Evolutionary conservation across 441 rosid genomes (phyloP), one percentile per base, ranked within the genome.

Genomic region (Capsella rubella): DNA sequence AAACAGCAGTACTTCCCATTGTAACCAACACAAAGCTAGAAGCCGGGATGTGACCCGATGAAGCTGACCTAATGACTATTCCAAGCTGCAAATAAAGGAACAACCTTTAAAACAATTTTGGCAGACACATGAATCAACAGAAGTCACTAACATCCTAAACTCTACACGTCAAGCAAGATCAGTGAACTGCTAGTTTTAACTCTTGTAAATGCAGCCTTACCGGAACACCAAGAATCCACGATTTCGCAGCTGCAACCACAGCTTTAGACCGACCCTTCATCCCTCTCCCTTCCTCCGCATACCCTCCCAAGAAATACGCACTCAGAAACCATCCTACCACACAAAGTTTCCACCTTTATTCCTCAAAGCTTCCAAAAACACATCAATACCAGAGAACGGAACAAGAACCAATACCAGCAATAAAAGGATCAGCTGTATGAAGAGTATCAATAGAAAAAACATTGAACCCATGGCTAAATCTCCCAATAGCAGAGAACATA

Each of bases 291-390:
- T 95, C 97, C 62, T 87, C 95, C 1, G 83, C 86, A 78, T 88
- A 92, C 8, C 92, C 97, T 14, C 97, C 99, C 49, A 95, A 84
- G 84, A 95, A 92, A 83, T 92, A 92, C 37, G 97, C 97, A 75
- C 97, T 86, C 77, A 95, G 76, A 75, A 90, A 90, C 99, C 97
- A 95, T 66, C 99, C 97, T 92, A 63, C 62, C 43, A 63, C 73
- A 32, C 73, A 59, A 75, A 49, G 50, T 46, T 64, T 50, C 43
- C 3, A 40, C 64, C 4, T 55, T 25, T 65, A 61, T 5, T 28
- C 25, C 2, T 0, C 37, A 72, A 67, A 71, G 18, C 46, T 64
- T 49, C 55, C 6, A 6, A 54, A 54, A 50, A 3, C 64, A 6
- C 29, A 51, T 46, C 7, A 49, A 13, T 15, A 52, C 51, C 3